Evolutionary conservation across 2,329 filamentous ascomycete genomes (phyloP).

Genomic region (Cytospora piceicola): DNA sequence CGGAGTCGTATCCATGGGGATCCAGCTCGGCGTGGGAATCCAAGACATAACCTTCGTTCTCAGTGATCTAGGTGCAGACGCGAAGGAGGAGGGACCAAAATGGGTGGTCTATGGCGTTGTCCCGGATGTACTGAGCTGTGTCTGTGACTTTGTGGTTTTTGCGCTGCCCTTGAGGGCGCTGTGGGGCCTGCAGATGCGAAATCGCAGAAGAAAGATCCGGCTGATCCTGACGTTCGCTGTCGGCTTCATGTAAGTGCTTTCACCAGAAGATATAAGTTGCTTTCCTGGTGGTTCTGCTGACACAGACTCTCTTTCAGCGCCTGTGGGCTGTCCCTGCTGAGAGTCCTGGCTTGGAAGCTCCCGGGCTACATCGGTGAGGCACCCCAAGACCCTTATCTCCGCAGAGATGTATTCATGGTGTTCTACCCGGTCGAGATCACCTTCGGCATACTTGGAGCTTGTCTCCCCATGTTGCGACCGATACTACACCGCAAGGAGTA

Average conservation of each 20-base stretch:
- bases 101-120: constrained; percentile 23
- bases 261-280: background rate
- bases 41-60: constrained; percentile 18
- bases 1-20: constrained; percentile 13
- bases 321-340: constrained; percentile 15
- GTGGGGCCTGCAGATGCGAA: constrained; percentile 17
- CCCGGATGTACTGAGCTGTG: constrained; percentile 17
- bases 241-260: constrained; percentile 15
- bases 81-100: constrained; percentile 16
- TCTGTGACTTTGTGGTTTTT: constrained; percentile 23
- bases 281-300: background rate
- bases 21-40: constrained; percentile 23
- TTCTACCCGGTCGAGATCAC: constrained; percentile 22
- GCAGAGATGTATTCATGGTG: constrained; percentile 15
- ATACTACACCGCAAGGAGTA: constrained; percentile 25
- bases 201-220: constrained; percentile 16
- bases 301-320: background rate
- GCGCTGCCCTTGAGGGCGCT: constrained; percentile 21
- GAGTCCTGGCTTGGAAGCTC: constrained; percentile 23
- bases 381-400: constrained; percentile 8
- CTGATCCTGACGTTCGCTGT: constrained; percentile 19
- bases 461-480: constrained; percentile 23
- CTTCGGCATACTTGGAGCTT: constrained; percentile 23
- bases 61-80: constrained; percentile 12
- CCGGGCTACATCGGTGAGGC: constrained; percentile 8